Evolutionary conservation across 2,329 filamentous ascomycete species (phyloP), one percentile per base, ranked within the genome.

Genomic region (Metarhizium robertsii): DNA sequence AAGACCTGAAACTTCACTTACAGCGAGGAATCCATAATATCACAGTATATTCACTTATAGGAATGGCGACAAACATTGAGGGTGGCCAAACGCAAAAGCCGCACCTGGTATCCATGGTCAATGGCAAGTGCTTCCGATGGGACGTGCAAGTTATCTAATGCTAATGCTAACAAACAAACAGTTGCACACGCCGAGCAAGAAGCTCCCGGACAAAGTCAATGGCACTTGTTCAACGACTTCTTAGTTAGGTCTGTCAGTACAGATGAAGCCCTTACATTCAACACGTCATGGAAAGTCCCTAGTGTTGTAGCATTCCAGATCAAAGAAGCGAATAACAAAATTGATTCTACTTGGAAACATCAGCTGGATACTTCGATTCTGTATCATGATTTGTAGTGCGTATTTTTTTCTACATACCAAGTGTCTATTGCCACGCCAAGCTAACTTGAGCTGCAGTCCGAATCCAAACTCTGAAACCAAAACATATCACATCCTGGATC

Each of bases 161-260:
- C 57, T 61, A 20, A 25, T 25, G 58, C 34, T 53, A 25, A 58
- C 38, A 54, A 43, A 6, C 38, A 20, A 30, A 16, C 54, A 87
- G 86, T 88, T 56, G 81, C 81, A 13, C 84, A 90, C 53, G 83
- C 88, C 0, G 82, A 84, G 54, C 75, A 78, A 0, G 76, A 80
- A 46, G 68, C 79, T 0, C 78, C 83, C 1, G 75, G 74, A 3
- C 79, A 84, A 60, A 86, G 83, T 64, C 86, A 87, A 62, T 99
- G 95, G 95, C 90, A 97, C 71, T 73, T 99, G 1, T 96, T 99
- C 75, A 99, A 99, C 63, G 94, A 99, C 71, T 99, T 99, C 65
- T 73, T 96, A 40, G 95, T 99, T 25, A 84, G 88, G 13, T 85
- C 87, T 10, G 83, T 96, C 16, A 83, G 86, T 36, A 80, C 83